Percentiles rank a stretch among this genome's conserved stretches.
phyloP scores from a whole-genome alignment of 2,329 filamentous ascomycete genomes.

The Fusarium pseudograminearum region DNA sequence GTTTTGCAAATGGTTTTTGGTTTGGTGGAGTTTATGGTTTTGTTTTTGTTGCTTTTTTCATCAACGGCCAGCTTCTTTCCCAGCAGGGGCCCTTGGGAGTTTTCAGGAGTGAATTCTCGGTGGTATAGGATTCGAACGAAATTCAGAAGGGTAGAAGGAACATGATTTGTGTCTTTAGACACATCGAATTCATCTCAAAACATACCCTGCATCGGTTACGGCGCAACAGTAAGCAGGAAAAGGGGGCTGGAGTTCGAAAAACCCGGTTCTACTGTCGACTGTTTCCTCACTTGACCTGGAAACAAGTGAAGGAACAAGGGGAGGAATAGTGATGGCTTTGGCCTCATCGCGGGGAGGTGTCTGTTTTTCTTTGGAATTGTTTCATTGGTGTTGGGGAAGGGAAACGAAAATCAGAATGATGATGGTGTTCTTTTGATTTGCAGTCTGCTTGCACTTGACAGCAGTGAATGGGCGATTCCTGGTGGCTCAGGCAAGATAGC shows the following conservation, averaged over 20 bases:
- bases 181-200: slow-evolving; percentile 40
- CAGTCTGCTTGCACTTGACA: slow-evolving; percentile 18
- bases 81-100: slow-evolving; percentile 35
- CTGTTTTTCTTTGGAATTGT: not conserved
- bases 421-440: slow-evolving; percentile 29
- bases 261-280: slow-evolving; percentile 25
- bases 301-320: slow-evolving; percentile 1
- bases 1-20: slow-evolving; percentile 31
- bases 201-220: slow-evolving; percentile 49
- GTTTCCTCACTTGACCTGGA: slow-evolving; percentile 13
- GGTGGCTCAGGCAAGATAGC: slow-evolving; percentile 31
- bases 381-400: slow-evolving; percentile 15
- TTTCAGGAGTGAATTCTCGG: slow-evolving; percentile 27
- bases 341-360: slow-evolving; percentile 2
- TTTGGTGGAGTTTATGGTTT: slow-evolving; percentile 24
- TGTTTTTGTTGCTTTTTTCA: slow-evolving; percentile 11
- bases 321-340: not conserved
- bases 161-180: slow-evolving; percentile 38
- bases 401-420: slow-evolving; percentile 43
- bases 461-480: slow-evolving; percentile 21
- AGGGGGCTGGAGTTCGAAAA: slow-evolving; percentile 39
- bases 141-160: slow-evolving; percentile 26
- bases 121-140: slow-evolving; percentile 25
- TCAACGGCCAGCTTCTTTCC: slow-evolving; percentile 28
- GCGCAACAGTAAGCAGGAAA: slow-evolving; percentile 41